Percentiles rank a stretch among this genome's conserved stretches.
These are phyloP conservation scores for Colletotrichum siamense DNA, from an alignment of 2,329 filamentous ascomycete species.

Conservation along the genomic window DNA sequence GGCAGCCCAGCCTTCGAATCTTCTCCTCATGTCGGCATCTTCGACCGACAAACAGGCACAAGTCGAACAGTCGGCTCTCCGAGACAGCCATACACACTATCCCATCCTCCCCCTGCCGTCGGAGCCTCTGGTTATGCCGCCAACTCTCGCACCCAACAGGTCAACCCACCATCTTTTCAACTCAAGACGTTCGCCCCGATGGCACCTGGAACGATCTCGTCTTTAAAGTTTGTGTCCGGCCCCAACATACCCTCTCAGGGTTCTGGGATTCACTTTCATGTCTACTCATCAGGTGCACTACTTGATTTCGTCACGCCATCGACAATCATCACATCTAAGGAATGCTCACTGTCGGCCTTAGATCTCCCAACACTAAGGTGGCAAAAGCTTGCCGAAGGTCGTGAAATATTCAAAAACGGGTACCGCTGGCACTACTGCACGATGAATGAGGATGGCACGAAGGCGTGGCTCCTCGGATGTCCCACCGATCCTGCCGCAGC, in stretches of 20 bases:
- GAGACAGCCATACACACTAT: slow-evolving; percentile 56
- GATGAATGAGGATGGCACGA: slow-evolving; percentile 92
- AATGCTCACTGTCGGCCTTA: slow-evolving; percentile 89
- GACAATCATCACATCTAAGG: slow-evolving; percentile 81
- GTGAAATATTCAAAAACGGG: slow-evolving; percentile 89
- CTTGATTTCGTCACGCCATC: slow-evolving; percentile 95
- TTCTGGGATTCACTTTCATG: slow-evolving; percentile 92
- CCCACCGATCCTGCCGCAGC: slow-evolving; percentile 73
- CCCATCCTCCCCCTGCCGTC: slow-evolving; percentile 52
- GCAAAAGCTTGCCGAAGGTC: slow-evolving; percentile 93
- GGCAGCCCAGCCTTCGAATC: slow-evolving; percentile 85
- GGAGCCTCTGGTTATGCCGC: slow-evolving; percentile 70
- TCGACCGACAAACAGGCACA: slow-evolving; percentile 50
- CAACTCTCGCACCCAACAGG: slow-evolving; percentile 71
- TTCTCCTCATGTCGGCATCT: slow-evolving; percentile 60
- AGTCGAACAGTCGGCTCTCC: slow-evolving; percentile 54
- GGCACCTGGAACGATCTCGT: slow-evolving; percentile 88
- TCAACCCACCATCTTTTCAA: slow-evolving; percentile 70
- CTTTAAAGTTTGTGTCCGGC: slow-evolving; percentile 87
- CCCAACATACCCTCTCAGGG: slow-evolving; percentile 86
- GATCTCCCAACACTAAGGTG: slow-evolving; percentile 88
- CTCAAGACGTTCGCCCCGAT: slow-evolving; percentile 79
- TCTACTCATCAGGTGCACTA: slow-evolving; percentile 90
- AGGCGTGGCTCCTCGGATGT: slow-evolving; percentile 95
- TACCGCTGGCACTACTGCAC: slow-evolving; percentile 99